These are phyloP conservation scores for Suillus alpinus DNA, from an alignment of 768 basidiomycete genomes.

Conservation along the genomic window DNA sequence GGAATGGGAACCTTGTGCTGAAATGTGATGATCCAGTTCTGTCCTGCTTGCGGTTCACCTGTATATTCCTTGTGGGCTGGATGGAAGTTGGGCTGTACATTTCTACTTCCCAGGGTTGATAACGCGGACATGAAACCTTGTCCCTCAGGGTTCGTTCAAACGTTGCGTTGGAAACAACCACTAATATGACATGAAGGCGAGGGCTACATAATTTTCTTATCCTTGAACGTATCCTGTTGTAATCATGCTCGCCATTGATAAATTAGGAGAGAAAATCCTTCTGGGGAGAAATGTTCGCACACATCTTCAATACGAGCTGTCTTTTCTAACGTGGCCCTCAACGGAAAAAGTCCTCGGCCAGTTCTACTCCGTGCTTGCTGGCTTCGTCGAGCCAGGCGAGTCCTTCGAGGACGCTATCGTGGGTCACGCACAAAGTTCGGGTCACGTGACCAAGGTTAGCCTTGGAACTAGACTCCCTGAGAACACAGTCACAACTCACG, in stretches of 20 bases:
- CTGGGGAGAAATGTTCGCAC: constrained; percentile 78
- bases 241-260: constrained; percentile 84
- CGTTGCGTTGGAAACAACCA: neutral
- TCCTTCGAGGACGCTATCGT: constrained; percentile 94
- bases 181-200: constrained; percentile 43
- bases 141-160: constrained; percentile 58
- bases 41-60: constrained; percentile 80
- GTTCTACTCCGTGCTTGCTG: constrained; percentile 89
- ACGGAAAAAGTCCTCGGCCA: constrained; percentile 60
- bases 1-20: neutral
- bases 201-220: constrained; percentile 87
- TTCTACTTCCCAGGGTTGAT: constrained; percentile 72
- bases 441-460: too few species aligned
- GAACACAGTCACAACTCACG: too few species aligned
- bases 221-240: constrained; percentile 86
- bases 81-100: constrained; percentile 86
- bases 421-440: too few species aligned
- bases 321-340: neutral
- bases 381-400: constrained; percentile 94
- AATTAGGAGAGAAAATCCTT: constrained; percentile 77
- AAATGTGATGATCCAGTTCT: constrained; percentile 56
- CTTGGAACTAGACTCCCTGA: too few species aligned
- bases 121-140: constrained; percentile 64
- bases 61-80: constrained; percentile 91
- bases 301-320: neutral